Evolutionary conservation across 2,329 filamentous ascomycete species (phyloP), one percentile per base, ranked within the genome.

Genomic region (Cyphellophora europaea): DNA sequence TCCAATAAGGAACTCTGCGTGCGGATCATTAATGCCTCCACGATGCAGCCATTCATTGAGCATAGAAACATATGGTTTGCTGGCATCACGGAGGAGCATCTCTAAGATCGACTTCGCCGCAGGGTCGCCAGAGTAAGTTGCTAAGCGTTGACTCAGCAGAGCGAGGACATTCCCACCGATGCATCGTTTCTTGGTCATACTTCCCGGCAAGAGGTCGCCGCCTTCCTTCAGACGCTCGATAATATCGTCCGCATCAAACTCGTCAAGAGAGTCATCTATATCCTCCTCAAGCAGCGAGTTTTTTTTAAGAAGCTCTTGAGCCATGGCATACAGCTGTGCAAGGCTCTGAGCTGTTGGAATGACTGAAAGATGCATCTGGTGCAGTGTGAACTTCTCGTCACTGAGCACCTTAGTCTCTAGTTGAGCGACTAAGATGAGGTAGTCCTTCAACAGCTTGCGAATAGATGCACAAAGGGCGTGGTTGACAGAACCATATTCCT

Each of bases 21-120:
- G 89, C 1, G 88, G 86, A 55, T 98, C 91, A 52, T 82, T 85
- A 57, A 98, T 96, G 32, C 82, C 86, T 25, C 91, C 91, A 53
- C 93, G 89, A 53, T 98, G 91, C 11, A 98, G 67, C 91, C 91
- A 98, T 57, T 96, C 89, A 52, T 98, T 98, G 41, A 98, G 66
- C 91, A 98, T 98, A 27, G 74, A 73, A 88, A 96, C 95, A 55
- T 98, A 98, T 0, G 91, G 91, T 36, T 82, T 76, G 51, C 88
- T 95, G 1, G 89, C 82, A 57, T 96, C 89, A 37, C 85, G 74
- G 27, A 98, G 61, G 17, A 98, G 62, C 3, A 79, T 81, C 8
- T 85, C 91, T 8, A 98, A 69, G 13, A 98, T 62, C 15, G 79
- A 74, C 43, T 85, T 76, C 13, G 91, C 88, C 1, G 86, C 82